These are phyloP conservation scores for Zopfochytrium polystomum DNA, from an alignment of 371 early-diverging fungal species.

Conservation along the genomic window DNA sequence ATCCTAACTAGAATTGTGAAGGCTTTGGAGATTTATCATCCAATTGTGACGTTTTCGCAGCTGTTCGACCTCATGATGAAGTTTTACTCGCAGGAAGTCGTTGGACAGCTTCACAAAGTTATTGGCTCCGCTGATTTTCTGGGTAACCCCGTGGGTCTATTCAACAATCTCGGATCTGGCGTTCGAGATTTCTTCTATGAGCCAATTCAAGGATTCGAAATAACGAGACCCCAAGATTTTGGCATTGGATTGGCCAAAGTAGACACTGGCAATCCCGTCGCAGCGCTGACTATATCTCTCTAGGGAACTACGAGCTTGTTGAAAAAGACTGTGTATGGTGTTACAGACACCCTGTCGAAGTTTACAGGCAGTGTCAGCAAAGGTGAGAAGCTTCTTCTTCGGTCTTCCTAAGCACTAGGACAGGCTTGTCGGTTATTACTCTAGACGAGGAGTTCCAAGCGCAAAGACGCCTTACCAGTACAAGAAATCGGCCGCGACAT, in stretches of 20 bases:
- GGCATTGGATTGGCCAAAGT: constrained; percentile 90
- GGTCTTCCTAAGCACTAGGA: background rate
- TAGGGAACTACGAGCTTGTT: constrained; percentile 88
- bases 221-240: constrained; percentile 93
- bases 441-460: constrained; percentile 91
- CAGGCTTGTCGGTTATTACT: constrained; percentile 82
- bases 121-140: constrained; percentile 95
- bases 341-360: constrained; percentile 91
- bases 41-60: constrained; percentile 73
- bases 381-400: constrained; percentile 45
- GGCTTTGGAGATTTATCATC: constrained; percentile 86
- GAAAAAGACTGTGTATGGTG: constrained; percentile 94
- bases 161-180: constrained; percentile 91
- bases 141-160: constrained; percentile 97
- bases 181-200: constrained; percentile 96
- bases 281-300: background rate
- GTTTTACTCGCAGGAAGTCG: constrained; percentile 86
- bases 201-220: constrained; percentile 91
- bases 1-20: constrained; percentile 6
- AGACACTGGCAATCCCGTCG: constrained; percentile 16
- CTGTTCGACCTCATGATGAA: constrained; percentile 73
- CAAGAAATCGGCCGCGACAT: constrained; percentile 88
- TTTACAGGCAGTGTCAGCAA: constrained; percentile 95
- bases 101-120: constrained; percentile 89
- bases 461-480: constrained; percentile 70